Percentiles rank a stretch among this genome's conserved stretches.
phyloP scores from a whole-genome alignment of 2,329 filamentous ascomycete species.

The Verticillium longisporum region DNA sequence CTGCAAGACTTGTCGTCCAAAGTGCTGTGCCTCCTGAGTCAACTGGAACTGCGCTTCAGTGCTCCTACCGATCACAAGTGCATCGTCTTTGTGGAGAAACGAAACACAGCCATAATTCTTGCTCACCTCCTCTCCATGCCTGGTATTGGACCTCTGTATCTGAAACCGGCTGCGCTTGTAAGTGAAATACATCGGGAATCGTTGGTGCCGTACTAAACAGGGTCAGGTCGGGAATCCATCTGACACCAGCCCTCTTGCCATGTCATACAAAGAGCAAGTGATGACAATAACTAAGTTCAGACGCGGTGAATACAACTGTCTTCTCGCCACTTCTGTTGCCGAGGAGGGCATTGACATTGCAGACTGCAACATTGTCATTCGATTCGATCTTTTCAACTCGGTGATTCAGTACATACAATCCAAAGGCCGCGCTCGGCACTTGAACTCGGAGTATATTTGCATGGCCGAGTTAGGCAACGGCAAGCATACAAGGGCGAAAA shows the following conservation, averaged over 20 bases:
- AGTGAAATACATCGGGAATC: conserved; percentile 9
- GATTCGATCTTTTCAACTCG: conserved; percentile 83
- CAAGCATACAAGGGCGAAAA: conserved; percentile 48
- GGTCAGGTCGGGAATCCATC: conserved; percentile 4
- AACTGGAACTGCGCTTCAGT: conserved; percentile 58
- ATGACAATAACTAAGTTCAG: conserved; percentile 62
- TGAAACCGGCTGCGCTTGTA: conserved; percentile 59
- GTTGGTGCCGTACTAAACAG: neutral
- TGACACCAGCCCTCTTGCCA: conserved; percentile 14
- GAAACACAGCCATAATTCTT: conserved; percentile 73
- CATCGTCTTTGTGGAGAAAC: conserved; percentile 80
- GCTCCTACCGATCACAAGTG: conserved; percentile 55
- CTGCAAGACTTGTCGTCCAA: conserved; percentile 60
- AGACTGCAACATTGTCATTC: conserved; percentile 58
- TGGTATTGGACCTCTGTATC: conserved; percentile 46
- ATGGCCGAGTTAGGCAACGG: conserved; percentile 71
- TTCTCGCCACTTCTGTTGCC: conserved; percentile 60
- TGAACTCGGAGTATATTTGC: conserved; percentile 72
- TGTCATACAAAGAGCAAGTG: conserved; percentile 69
- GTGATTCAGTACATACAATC: conserved; percentile 96
- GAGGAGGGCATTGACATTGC: conserved; percentile 65
- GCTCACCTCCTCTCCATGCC: conserved; percentile 56
- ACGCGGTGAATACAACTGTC: conserved; percentile 51
- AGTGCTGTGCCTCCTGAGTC: conserved; percentile 53
- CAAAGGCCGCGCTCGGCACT: conserved; percentile 74